These are phyloP conservation scores for Phytophthora kernoviae DNA, from an alignment of 352 stramenopile species.

Conservation along the genomic window DNA sequence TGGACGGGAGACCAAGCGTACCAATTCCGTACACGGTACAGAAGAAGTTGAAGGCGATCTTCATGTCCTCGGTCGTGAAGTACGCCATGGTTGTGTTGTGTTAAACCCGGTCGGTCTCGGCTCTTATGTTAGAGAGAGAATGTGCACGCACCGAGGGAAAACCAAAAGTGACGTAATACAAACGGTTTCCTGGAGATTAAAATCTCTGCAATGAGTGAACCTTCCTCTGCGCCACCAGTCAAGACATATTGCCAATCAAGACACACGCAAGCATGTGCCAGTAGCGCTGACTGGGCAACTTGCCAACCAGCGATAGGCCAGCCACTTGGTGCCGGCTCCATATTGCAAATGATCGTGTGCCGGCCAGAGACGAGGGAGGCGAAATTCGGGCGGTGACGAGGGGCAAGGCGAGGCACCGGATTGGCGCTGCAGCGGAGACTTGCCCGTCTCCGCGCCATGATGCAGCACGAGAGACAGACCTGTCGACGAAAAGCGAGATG, in stretches of 20 bases:
- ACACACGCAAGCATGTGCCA: slow-evolving; percentile 24
- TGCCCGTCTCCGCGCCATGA: slow-evolving; percentile 1
- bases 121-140: slow-evolving; percentile 17
- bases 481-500: slow-evolving; percentile 32
- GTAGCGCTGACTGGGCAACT: slow-evolving; percentile 25
- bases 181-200: slow-evolving; percentile 15
- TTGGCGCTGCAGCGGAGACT: slow-evolving; percentile 19
- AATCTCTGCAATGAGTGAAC: slow-evolving; percentile 9
- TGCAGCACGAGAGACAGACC: slow-evolving; percentile 28
- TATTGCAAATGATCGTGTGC: slow-evolving; percentile 18
- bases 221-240: slow-evolving; percentile 24
- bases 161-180: slow-evolving; percentile 25
- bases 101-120: slow-evolving; percentile 25
- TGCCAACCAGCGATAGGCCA: slow-evolving; percentile 16
- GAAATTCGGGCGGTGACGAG: slow-evolving; percentile 18
- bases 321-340: slow-evolving; percentile 19
- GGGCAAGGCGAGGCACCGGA: slow-evolving; percentile 19
- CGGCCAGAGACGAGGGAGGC: slow-evolving; percentile 13
- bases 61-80: slow-evolving; percentile 67
- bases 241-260: slow-evolving; percentile 23
- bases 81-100: slow-evolving; percentile 41
- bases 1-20: slow-evolving; percentile 63
- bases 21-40: slow-evolving; percentile 73
- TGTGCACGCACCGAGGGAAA: slow-evolving; percentile 18
- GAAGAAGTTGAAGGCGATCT: slow-evolving; percentile 70